Evolutionary conservation across 495 filamentous ascomycete genomes (phyloP).

Genomic region (Sordaria brevicollis): DNA sequence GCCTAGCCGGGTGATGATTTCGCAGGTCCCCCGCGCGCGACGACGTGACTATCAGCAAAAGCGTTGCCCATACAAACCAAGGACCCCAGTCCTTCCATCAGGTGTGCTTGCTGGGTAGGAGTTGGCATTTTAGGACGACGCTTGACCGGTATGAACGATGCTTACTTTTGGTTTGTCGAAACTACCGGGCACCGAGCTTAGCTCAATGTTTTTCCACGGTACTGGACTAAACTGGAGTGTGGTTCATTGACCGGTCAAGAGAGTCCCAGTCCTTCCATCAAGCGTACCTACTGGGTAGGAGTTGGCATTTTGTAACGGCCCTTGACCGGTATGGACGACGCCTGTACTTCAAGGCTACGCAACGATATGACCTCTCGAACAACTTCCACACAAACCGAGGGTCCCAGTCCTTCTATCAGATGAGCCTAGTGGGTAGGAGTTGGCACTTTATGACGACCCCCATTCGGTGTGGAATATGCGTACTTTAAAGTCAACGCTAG

Average conservation of each 20-base stretch:
- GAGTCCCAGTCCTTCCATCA: constrained; percentile 5
- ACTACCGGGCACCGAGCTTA: neutral
- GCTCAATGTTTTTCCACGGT: too few species aligned
- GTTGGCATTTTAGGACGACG: constrained; percentile 1
- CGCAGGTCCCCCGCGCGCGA: neutral
- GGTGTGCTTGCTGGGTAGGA: too few species aligned
- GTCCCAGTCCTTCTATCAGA: constrained; percentile 5
- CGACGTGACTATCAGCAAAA: neutral
- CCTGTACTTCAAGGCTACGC: neutral
- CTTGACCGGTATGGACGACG: neutral
- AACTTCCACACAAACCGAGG: neutral
- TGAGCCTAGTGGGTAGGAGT: constrained; percentile 1
- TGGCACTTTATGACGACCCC: neutral
- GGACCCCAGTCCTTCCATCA: too few species aligned
- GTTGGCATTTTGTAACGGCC: constrained; percentile 2
- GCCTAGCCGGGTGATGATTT: too few species aligned
- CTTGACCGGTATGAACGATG: neutral
- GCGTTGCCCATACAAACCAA: too few species aligned
- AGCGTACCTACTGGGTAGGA: constrained; percentile 1
- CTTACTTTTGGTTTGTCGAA: too few species aligned
- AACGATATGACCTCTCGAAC: too few species aligned
- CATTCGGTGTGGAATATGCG: neutral
- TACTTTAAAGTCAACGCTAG: neutral
- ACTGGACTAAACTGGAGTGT: too few species aligned
- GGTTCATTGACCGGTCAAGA: too few species aligned